Evolutionary conservation across 1,284 basidiomycete genomes (phyloP).

Genomic region (Phellinidium pouzarii): DNA sequence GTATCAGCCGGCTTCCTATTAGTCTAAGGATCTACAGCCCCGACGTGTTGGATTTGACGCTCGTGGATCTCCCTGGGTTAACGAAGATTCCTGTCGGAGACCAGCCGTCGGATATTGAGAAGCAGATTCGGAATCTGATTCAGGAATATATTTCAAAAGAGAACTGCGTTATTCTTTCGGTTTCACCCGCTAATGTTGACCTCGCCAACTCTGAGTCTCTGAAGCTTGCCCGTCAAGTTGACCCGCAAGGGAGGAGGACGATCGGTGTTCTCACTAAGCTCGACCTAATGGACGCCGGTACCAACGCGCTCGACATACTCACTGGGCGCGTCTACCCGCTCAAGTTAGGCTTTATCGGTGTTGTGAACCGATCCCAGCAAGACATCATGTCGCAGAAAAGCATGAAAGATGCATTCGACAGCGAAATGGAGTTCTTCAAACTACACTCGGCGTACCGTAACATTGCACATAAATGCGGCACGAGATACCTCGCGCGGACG

Average conservation of each 20-base stretch:
- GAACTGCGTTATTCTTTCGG: conserved; percentile 94
- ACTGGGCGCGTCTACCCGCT: conserved; percentile 96
- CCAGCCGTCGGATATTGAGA: conserved; percentile 91
- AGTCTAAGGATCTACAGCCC: conserved; percentile 93
- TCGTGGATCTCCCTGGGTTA: conserved; percentile 93
- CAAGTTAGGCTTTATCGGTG: conserved; percentile 96
- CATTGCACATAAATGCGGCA: conserved; percentile 96
- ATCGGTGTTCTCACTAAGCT: conserved; percentile 96
- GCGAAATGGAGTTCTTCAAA: conserved; percentile 90
- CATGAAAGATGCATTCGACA: conserved; percentile 78
- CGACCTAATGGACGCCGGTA: conserved; percentile 98
- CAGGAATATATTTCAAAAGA: conserved; percentile 95
- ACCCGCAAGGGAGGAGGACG: conserved; percentile 92
- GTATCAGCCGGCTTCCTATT: conserved; percentile 93
- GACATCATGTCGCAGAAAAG: conserved; percentile 91
- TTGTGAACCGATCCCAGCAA: conserved; percentile 96
- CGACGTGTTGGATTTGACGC: conserved; percentile 89
- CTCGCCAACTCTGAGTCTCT: conserved; percentile 97
- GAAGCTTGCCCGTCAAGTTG: conserved; percentile 91
- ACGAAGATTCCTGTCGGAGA: conserved; percentile 66
- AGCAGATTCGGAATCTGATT: conserved; percentile 92
- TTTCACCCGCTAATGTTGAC: conserved; percentile 96
- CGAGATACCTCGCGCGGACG: conserved; percentile 89
- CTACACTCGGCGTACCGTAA: conserved; percentile 90
- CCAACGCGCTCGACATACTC: conserved; percentile 93